Conservation (phyloP, 2,329 filamentous ascomycete species). For the Didymella arachidicola region DNA sequence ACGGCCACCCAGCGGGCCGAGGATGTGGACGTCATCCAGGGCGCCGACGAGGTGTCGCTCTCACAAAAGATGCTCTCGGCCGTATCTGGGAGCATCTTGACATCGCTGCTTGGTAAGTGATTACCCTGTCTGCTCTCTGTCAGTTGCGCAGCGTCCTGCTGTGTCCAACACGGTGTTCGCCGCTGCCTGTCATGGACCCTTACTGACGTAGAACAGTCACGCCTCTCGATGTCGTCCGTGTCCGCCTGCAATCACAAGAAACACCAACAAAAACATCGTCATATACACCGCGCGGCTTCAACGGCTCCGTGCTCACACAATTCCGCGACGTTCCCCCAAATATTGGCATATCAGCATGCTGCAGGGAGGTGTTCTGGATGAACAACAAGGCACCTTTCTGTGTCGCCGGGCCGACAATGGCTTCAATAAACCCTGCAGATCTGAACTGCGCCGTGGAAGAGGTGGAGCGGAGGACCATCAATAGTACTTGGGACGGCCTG, state of each 20-base stretch:
- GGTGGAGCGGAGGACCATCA: constrained; percentile 81
- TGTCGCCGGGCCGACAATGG: constrained; percentile 68
- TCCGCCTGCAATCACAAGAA: constrained; percentile 88
- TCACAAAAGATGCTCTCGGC: constrained; percentile 95
- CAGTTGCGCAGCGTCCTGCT: constrained; percentile 1
- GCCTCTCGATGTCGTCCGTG: constrained; percentile 93
- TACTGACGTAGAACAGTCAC: constrained; percentile 69
- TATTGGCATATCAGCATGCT: constrained; percentile 92
- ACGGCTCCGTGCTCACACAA: constrained; percentile 44
- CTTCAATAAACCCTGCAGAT: constrained; percentile 54
- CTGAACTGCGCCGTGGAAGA: constrained; percentile 85
- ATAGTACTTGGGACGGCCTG: constrained; percentile 88
- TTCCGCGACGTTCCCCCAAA: constrained; percentile 79
- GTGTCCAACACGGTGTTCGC: constrained; percentile 15
- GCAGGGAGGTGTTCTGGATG: constrained; percentile 95
- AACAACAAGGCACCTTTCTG: constrained; percentile 85
- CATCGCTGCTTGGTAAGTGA: constrained; percentile 80
- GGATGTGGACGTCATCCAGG: constrained; percentile 52
- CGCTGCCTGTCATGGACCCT: neutral
- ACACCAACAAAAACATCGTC: constrained; percentile 59
- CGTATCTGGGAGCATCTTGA: constrained; percentile 87
- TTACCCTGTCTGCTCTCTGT: neutral
- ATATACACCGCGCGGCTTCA: constrained; percentile 56
- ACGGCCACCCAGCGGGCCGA: constrained; percentile 46
- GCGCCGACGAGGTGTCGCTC: constrained; percentile 74